Evolutionary conservation across 371 early-diverging fungal species (phyloP), one percentile per base, ranked within the genome.

Genomic region (Dichotomocladium elegans): DNA sequence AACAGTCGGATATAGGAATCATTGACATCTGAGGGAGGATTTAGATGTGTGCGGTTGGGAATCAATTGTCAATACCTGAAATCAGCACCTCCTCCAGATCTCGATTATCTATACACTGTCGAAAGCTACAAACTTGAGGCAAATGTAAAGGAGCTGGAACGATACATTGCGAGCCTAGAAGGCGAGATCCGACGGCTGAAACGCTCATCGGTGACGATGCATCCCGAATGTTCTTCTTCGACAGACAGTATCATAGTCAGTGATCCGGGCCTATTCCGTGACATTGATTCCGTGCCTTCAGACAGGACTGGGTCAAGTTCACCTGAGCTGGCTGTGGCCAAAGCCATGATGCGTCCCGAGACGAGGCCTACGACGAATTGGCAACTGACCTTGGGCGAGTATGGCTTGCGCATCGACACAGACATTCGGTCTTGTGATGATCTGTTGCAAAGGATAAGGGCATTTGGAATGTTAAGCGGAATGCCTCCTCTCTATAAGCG

Each of bases 371-470:
- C 37, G 40, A 14, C 50, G 3, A 49, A 51, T 30, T 60, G 60
- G 61, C 25, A 50, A 12, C 31, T 63, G 27, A 51, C 51, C 3
- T 7, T 63, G 8, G 54, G 46, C 10, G 31, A 40, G 25, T 22
- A 51, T 4, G 64, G 64, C 0, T 40, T 63, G 4, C 31, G 48
- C 21, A 63, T 63, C n/a, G 51, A 64, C 15, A 64, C 64, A 2
- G 43, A 59, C 44, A 64, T 64, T 22, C 41, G 28, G 15, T 56
- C 56, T n/a, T 37, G 53, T 24, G 34, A 50, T 11, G 64, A 64
- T 17, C 41, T 64, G 30, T 14, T 64, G 14, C 45, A 53, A 30
- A 30, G 52, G 41, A 27, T 56, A 12, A 25, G 15, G 17, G 17
- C 42, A 25, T 51, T 51, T 33, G 48, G 30, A 12, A 37, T 21